Conservation (phyloP, 2,329 filamentous ascomycete species). For the Aspergillus awamori region DNA sequence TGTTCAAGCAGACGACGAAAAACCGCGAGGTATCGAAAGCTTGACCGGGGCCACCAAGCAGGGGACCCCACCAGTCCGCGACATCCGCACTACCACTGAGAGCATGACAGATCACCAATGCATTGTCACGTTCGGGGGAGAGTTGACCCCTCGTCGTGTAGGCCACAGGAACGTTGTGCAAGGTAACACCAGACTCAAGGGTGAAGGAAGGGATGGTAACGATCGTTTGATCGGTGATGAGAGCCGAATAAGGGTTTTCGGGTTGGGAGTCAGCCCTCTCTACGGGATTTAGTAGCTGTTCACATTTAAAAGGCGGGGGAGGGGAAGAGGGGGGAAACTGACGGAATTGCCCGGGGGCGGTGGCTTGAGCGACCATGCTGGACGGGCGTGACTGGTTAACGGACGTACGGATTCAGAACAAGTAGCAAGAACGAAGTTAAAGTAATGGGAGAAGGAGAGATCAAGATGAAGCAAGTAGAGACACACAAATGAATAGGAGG, state of each 20-base stretch:
- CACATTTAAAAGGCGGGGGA: slow-evolving; percentile 17
- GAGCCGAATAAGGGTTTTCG: slow-evolving; percentile 84
- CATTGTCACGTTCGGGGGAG: slow-evolving; percentile 61
- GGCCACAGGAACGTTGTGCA: slow-evolving; percentile 72
- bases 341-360: slow-evolving; percentile 36
- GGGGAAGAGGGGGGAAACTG: slow-evolving; percentile 36
- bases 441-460: neutral
- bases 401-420: neutral
- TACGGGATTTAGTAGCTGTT: slow-evolving; percentile 58
- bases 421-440: neutral
- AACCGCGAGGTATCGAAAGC: slow-evolving; percentile 58
- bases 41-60: slow-evolving; percentile 56
- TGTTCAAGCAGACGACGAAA: slow-evolving; percentile 59
- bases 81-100: slow-evolving; percentile 59
- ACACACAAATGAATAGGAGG: neutral
- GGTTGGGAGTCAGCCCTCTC: slow-evolving; percentile 65
- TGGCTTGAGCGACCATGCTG: slow-evolving; percentile 31
- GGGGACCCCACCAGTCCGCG: slow-evolving; percentile 59
- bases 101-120: slow-evolving; percentile 63
- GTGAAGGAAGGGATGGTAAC: slow-evolving; percentile 86
- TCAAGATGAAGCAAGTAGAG: neutral
- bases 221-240: slow-evolving; percentile 88
- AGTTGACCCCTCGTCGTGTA: slow-evolving; percentile 66
- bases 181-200: slow-evolving; percentile 84
- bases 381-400: neutral